Percentiles rank a stretch among this genome's conserved stretches.
Conservation (phyloP, 441 rosid genomes). For the Syzygium malaccense region DNA sequence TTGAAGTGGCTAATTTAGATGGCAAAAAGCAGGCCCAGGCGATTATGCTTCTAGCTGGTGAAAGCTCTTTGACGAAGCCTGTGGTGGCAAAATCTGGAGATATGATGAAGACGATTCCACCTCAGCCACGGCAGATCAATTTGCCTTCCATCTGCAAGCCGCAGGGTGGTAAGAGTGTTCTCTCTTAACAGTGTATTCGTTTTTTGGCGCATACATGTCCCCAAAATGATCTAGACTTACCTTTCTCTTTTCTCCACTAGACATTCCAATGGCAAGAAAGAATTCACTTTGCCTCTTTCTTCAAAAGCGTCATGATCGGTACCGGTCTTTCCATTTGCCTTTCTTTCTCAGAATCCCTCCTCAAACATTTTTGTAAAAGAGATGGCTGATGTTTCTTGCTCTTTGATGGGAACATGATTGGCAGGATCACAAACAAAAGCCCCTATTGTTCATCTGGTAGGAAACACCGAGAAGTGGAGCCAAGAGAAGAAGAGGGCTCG, state of each 20-base stretch:
- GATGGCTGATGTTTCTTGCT: not conserved
- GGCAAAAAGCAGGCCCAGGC: constrained; percentile 21
- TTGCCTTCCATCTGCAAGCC: constrained; percentile 6
- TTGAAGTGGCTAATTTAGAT: not conserved
- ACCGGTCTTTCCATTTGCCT: not conserved
- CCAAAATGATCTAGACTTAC: not conserved
- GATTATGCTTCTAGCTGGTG: constrained; percentile 28
- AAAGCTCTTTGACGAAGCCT: constrained; percentile 14
- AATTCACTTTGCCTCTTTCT: constrained; percentile 32
- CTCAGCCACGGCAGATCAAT: not conserved
- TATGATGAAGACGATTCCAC: not conserved
- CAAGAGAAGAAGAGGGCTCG: not conserved
- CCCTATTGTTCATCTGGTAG: constrained; percentile 4
- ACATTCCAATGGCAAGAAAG: constrained; percentile 30
- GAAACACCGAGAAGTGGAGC: not conserved
- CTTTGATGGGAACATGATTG: not conserved
- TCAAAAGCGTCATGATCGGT: constrained; percentile 30
- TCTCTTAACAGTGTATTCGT: not conserved
- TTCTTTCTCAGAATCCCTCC: not conserved
- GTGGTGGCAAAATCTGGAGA: not conserved
- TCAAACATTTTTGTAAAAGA: not conserved
- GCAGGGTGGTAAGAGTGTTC: not conserved
- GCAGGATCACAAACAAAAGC: constrained; percentile 21
- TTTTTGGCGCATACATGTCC: not conserved
- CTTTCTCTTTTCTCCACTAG: not conserved